These are phyloP conservation scores for Mycena haematopus DNA, from an alignment of 768 basidiomycete genomes.

Conservation along the genomic window DNA sequence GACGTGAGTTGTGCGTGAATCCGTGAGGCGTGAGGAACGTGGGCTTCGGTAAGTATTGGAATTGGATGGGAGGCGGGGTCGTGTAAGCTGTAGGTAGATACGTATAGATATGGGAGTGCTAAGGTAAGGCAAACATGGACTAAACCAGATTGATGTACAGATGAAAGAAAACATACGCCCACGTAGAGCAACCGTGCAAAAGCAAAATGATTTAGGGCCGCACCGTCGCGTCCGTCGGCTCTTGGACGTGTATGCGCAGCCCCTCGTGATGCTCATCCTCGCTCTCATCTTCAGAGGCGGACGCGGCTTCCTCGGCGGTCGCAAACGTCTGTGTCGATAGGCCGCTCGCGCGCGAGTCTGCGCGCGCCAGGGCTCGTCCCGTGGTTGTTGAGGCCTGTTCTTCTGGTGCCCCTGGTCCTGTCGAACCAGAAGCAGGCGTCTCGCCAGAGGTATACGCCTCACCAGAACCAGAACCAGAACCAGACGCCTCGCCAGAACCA, in stretches of 20 bases:
- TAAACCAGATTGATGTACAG: too few relatives aligned
- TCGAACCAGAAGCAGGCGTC: not conserved
- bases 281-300: slow-evolving; percentile 1
- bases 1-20: too few relatives aligned
- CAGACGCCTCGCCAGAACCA: not conserved
- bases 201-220: too few relatives aligned
- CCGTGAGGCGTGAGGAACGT: too few relatives aligned
- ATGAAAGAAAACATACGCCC: too few relatives aligned
- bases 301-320: slow-evolving; percentile 23
- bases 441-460: not conserved
- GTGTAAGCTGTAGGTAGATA: too few relatives aligned
- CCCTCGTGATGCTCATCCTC: slow-evolving; percentile 4
- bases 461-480: not conserved
- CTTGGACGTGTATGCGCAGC: slow-evolving; percentile 14
- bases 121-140: too few relatives aligned
- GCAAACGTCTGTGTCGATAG: slow-evolving; percentile 25
- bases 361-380: slow-evolving; percentile 10
- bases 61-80: too few relatives aligned
- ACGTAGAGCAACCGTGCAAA: too few relatives aligned
- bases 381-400: not conserved
- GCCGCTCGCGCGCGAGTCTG: slow-evolving; percentile 27
- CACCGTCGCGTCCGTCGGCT: slow-evolving; percentile 26
- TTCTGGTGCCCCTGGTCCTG: not conserved
- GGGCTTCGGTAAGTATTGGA: too few relatives aligned
- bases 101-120: too few relatives aligned